phyloP scores from a whole-genome alignment of 371 early-diverging fungal genomes.

The Mortierella sp. region DNA sequence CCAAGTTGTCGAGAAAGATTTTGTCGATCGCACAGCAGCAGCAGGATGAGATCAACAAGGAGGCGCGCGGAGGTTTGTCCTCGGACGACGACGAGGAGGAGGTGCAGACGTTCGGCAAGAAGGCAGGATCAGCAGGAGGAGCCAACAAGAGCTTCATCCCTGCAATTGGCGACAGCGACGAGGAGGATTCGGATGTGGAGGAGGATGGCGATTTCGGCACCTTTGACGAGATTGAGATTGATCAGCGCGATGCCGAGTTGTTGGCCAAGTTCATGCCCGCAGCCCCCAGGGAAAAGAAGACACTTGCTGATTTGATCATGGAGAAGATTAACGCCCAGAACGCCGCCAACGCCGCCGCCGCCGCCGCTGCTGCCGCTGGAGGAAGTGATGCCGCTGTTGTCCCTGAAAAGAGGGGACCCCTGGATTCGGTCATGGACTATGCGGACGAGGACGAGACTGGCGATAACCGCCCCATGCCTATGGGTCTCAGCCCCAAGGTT shows the following conservation, averaged over 20 bases:
- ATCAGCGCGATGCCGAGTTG: conserved; percentile 81
- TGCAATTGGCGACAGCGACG: conserved; percentile 56
- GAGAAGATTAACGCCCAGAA: conserved; percentile 89
- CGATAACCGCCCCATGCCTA: conserved; percentile 62
- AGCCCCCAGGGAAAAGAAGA: conserved; percentile 86
- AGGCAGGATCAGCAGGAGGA: conserved; percentile 24
- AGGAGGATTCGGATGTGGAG: conserved; percentile 63
- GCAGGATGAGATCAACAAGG: conserved; percentile 87
- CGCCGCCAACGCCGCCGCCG: conserved; percentile 58
- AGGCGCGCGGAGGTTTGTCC: conserved; percentile 53
- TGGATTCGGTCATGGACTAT: conserved; percentile 54
- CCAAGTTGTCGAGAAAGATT: conserved; percentile 91
- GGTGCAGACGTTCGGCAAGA: conserved; percentile 40
- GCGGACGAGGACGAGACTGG: conserved; percentile 49
- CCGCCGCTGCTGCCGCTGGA: conserved; percentile 38
- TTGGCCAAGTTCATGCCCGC: conserved; percentile 91
- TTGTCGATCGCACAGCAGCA: conserved; percentile 90
- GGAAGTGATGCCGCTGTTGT: conserved; percentile 46
- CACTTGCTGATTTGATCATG: conserved; percentile 95
- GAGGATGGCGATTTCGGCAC: conserved; percentile 68
- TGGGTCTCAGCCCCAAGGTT: conserved; percentile 88
- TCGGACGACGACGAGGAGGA: conserved; percentile 60
- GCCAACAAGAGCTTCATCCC: conserved; percentile 37
- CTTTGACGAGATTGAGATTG: conserved; percentile 69
- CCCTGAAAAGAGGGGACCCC: conserved; percentile 36